These are phyloP conservation scores for Zizania palustris DNA, from an alignment of 202 grass and related monocot species.

Conservation along the genomic window DNA sequence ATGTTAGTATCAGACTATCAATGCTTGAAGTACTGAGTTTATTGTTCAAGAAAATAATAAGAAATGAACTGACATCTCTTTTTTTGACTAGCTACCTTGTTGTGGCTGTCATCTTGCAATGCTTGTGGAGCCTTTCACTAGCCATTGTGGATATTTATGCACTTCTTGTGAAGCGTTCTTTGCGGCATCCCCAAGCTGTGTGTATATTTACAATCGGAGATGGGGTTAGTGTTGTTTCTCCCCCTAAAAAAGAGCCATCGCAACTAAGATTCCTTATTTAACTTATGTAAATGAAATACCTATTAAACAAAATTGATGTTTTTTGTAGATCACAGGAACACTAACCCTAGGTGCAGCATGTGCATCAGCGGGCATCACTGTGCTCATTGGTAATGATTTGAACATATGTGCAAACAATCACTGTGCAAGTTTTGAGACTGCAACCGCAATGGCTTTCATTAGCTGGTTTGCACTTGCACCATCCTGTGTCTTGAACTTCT, in stretches of 20 bases:
- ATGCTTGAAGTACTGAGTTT: not conserved
- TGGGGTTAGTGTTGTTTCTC: conserved; percentile 49
- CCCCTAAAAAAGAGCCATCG: not conserved
- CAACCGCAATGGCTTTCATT: conserved; percentile 90
- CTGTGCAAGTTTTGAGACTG: conserved; percentile 86
- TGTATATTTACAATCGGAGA: conserved; percentile 97
- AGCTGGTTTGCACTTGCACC: conserved; percentile 92
- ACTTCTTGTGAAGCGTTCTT: conserved; percentile 84
- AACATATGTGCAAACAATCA: conserved; percentile 72
- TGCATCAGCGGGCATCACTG: conserved; percentile 91
- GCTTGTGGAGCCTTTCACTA: conserved; percentile 82
- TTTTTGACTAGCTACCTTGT: conserved; percentile 76
- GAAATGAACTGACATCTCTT: conserved; percentile 30
- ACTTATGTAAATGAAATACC: not conserved
- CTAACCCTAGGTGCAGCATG: conserved; percentile 86
- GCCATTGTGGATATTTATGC: conserved; percentile 91
- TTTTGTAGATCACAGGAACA: conserved; percentile 81
- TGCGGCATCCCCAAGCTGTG: conserved; percentile 57
- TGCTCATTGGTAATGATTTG: conserved; percentile 90
- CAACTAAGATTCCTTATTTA: not conserved
- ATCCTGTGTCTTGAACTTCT: conserved; percentile 89
- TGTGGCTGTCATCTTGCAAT: conserved; percentile 79
- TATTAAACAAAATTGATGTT: conserved; percentile 20
- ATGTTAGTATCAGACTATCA: not conserved
- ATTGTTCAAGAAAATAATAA: not conserved